Evolutionary conservation across 2,329 filamentous ascomycete genomes (phyloP).

Genomic region (Beauveria sp.): DNA sequence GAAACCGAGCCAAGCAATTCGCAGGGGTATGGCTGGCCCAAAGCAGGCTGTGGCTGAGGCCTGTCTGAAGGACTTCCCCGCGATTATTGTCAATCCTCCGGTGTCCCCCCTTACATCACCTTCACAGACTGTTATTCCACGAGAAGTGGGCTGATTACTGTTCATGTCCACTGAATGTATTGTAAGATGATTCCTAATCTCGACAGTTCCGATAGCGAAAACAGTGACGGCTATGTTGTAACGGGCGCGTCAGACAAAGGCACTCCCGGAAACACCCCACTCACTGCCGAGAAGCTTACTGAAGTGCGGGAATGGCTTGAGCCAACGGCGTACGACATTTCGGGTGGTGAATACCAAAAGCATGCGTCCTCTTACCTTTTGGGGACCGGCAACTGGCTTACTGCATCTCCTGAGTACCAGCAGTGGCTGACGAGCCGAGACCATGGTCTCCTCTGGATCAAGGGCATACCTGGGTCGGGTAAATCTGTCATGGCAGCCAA

Average conservation of each 20-base stretch:
- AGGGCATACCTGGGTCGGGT: constrained; percentile 30
- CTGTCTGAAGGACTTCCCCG: neutral
- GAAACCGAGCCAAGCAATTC: neutral
- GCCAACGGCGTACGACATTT: constrained; percentile 20
- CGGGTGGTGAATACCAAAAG: constrained; percentile 20
- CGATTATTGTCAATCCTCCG: neutral
- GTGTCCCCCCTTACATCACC: neutral
- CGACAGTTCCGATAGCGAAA: neutral
- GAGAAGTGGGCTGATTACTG: neutral
- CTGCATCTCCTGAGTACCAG: constrained; percentile 12
- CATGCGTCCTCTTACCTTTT: constrained; percentile 17
- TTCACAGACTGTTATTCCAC: neutral
- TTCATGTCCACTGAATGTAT: neutral
- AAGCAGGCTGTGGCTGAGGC: neutral
- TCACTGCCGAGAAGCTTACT: neutral
- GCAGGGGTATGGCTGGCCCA: neutral
- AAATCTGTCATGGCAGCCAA: constrained; percentile 28
- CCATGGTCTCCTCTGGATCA: constrained; percentile 23
- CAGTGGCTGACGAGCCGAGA: constrained; percentile 13
- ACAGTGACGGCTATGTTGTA: neutral
- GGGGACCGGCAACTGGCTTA: constrained; percentile 18
- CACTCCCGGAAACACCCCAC: neutral
- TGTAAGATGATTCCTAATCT: neutral
- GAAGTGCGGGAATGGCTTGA: constrained; percentile 23
- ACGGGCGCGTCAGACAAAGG: neutral